Percentiles rank a stretch among this genome's conserved stretches.
Conservation (phyloP, 2,329 filamentous ascomycete species). For the Colletotrichum sp. region DNA sequence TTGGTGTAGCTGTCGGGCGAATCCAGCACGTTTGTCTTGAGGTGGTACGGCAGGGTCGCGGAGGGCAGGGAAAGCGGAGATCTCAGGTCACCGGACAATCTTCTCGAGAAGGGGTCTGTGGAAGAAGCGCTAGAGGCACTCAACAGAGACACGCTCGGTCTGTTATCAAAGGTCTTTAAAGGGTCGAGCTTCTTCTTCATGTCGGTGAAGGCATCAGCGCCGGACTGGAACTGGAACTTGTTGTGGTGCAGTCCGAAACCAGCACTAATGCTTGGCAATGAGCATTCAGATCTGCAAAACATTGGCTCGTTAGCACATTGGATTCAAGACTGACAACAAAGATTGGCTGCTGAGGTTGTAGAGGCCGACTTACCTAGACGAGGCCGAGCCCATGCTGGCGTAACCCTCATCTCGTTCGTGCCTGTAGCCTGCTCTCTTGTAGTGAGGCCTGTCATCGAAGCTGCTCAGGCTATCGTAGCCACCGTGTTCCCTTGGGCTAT, state of each 20-base stretch:
- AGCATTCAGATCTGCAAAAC: conserved; percentile 44
- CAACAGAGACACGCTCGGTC: conserved; percentile 46
- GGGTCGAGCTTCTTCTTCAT: conserved; percentile 63
- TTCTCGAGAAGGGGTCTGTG: conserved; percentile 41
- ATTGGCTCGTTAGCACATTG: not conserved
- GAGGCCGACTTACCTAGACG: conserved; percentile 18
- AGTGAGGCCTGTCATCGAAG: conserved; percentile 38
- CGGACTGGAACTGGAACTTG: conserved; percentile 52
- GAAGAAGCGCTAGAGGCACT: conserved; percentile 39
- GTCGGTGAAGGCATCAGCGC: conserved; percentile 53
- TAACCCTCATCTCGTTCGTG: conserved; percentile 47
- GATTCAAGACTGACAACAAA: not conserved
- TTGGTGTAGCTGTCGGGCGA: conserved; percentile 50
- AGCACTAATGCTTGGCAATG: conserved; percentile 35
- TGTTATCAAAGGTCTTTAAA: conserved; percentile 47
- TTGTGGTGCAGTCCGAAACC: conserved; percentile 57
- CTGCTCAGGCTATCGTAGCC: conserved; percentile 46
- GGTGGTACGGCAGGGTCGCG: conserved; percentile 30
- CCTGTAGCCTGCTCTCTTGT: conserved; percentile 32
- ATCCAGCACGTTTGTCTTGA: conserved; percentile 46
- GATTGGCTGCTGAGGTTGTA: not conserved
- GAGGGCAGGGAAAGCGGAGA: conserved; percentile 54
- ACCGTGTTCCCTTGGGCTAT: conserved; percentile 17
- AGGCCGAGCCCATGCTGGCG: conserved; percentile 44
- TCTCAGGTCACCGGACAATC: conserved; percentile 42